These are phyloP conservation scores for Pyracantha coccinea DNA, from an alignment of 331 rosid species.

Conservation along the genomic window DNA sequence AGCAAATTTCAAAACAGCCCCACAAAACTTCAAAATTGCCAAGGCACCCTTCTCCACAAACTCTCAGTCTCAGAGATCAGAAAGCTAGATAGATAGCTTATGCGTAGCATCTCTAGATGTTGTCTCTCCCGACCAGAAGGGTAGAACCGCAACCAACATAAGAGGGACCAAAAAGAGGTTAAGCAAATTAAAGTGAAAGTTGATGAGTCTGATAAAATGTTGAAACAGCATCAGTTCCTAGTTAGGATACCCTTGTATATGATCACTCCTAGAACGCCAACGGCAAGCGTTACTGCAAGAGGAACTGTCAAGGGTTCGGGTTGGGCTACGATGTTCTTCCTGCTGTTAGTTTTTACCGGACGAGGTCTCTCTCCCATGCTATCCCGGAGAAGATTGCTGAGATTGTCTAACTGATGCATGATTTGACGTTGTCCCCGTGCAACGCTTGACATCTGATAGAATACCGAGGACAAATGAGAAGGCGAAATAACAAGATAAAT, in stretches of 20 bases:
- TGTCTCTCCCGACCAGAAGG: conserved; percentile 28
- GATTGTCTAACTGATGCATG: conserved; percentile 72
- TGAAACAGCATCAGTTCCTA: conserved; percentile 30
- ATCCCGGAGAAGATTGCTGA: conserved; percentile 55
- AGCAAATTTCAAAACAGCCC: neutral
- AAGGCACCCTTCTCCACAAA: conserved; percentile 18
- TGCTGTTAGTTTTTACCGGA: conserved; percentile 41
- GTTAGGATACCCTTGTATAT: conserved; percentile 43
- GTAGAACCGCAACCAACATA: conserved; percentile 7
- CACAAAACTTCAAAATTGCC: conserved; percentile 31
- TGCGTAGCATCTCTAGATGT: conserved; percentile 13
- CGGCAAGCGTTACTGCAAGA: conserved; percentile 37
- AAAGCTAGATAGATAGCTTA: conserved; percentile 8
- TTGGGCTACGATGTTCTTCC: conserved; percentile 26
- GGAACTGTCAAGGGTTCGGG: conserved; percentile 28
- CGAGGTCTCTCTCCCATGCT: conserved; percentile 34
- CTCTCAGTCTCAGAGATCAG: conserved; percentile 6
- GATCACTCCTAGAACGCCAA: conserved; percentile 65
- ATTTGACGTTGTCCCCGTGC: conserved; percentile 73
- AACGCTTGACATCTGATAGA: conserved; percentile 51
- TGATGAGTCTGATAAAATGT: neutral
- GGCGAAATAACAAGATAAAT: conserved; percentile 1
- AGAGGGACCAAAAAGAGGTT: neutral
- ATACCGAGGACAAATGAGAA: neutral
- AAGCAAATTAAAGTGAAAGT: neutral